Conservation (phyloP, 257 asterid species). For the Nicotiana knightiana region DNA sequence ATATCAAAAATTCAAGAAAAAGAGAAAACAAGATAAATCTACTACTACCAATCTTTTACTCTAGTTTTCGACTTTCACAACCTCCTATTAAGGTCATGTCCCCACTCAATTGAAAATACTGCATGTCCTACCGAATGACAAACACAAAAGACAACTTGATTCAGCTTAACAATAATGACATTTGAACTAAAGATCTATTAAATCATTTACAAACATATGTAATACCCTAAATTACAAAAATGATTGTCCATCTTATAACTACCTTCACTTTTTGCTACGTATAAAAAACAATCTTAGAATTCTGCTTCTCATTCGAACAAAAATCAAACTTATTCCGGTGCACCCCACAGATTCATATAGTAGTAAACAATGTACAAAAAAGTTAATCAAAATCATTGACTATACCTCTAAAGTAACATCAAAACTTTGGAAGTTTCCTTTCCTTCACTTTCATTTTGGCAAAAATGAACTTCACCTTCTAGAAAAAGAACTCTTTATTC, state of each 20-base stretch:
- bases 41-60: too few species aligned
- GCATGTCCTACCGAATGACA: background rate
- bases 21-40: too few species aligned
- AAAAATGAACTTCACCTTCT: background rate
- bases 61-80: too few species aligned
- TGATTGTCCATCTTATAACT: background rate
- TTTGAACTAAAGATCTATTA: background rate
- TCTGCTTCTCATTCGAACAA: background rate
- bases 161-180: background rate
- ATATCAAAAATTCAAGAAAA: too few species aligned
- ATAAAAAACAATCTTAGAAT: background rate
- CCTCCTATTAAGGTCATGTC: too few species aligned
- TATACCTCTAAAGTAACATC: background rate
- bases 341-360: background rate
- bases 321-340: background rate
- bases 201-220: background rate
- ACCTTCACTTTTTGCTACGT: background rate
- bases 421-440: background rate
- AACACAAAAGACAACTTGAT: background rate
- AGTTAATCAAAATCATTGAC: background rate
- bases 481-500: background rate
- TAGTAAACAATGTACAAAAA: constrained; percentile 2
- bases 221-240: background rate
- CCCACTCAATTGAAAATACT: too few species aligned
- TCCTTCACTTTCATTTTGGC: background rate